Evolutionary conservation across 805 yeast species (phyloP), one percentile per base, ranked within the genome.

Genomic region (Kodamaea fukazawae): DNA sequence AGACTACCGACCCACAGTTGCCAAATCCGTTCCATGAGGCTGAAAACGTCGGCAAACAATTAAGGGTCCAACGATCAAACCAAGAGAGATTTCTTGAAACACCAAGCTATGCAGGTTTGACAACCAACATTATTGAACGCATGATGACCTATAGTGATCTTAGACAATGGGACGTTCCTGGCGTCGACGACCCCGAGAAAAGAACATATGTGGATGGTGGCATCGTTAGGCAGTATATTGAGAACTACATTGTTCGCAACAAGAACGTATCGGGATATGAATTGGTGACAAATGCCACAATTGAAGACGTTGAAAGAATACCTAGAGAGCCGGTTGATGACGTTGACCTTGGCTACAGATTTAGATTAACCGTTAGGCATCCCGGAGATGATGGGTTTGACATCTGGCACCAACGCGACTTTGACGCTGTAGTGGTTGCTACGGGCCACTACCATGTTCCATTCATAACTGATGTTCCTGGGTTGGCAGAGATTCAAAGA

Each of bases 361-460:
- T 63, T 45, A 53, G 48, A n/a, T 37, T 67, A 18, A 57, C 63
- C 0, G 37, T 66, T 14, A 53, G 71, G 54, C 43, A 50, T 48
- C 12, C 51, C 44, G 33, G 46, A 32, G 30, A 36, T 16, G 53
- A 51, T 9, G 46, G 46, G 1, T 10, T 52, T 2, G 74, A 69
- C 22, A 32, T 48, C 7, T 71, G 76, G 76, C 59, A 47, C 44
- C 64, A 57, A 36, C 56, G 61, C 31, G 52, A 44, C 9, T 73
- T 58, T 42, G 76, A 73, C 50, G 55, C 67, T 15, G 64, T 73
- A 13, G 56, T 72, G 14, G 61, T 73, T 12, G 72, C 76, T 7
- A 63, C 65, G 12, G 79, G 79, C 14, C 78, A 73, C 51, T 73
- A 72, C 49, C 72, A 70, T 41, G 52, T 66, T 4, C 78, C 79